A percentile compares a stretch with the other conserved stretches of the same genome.
These are phyloP conservation scores for Ogataea saltuana DNA, from an alignment of 805 yeast species.

Conservation along the genomic window DNA sequence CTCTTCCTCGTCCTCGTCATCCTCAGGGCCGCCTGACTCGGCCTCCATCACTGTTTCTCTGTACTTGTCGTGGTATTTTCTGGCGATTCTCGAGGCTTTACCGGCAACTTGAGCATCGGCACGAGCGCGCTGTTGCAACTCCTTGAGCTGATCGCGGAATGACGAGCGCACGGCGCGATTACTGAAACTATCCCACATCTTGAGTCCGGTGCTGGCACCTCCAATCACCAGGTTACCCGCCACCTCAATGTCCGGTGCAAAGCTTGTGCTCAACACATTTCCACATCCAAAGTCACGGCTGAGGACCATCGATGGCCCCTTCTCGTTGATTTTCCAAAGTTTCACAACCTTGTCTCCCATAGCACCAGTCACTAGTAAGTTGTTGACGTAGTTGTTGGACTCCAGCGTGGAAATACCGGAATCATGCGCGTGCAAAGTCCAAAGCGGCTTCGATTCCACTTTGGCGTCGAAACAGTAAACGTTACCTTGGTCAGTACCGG, in stretches of 20 bases:
- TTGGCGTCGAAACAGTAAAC: conserved; percentile 88
- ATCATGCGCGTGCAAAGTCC: conserved; percentile 98
- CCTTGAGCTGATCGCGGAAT: conserved; percentile 58
- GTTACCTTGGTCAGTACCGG: conserved; percentile 90
- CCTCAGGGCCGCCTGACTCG: conserved; percentile 64
- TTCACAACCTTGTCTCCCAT: conserved; percentile 87
- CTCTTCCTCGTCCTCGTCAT: conserved; percentile 58
- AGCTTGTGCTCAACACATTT: conserved; percentile 77
- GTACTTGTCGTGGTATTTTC: conserved; percentile 57
- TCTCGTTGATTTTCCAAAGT: conserved; percentile 70
- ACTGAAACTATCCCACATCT: conserved; percentile 90
- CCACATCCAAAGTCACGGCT: conserved; percentile 94
- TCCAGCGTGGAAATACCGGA: conserved; percentile 85
- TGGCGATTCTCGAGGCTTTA: conserved; percentile 69
- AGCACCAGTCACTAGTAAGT: conserved; percentile 81
- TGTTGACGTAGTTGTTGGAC: conserved; percentile 64
- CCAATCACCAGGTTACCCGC: conserved; percentile 85
- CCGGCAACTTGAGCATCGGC: conserved; percentile 56
- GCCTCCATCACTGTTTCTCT: conserved; percentile 61
- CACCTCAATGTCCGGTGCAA: conserved; percentile 80
- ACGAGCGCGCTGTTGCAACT: conserved; percentile 57
- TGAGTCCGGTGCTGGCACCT: conserved; percentile 80
- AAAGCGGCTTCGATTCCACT: conserved; percentile 63
- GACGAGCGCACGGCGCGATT: conserved; percentile 75
- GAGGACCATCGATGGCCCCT: conserved; percentile 78